Evolutionary conservation across 2,329 filamentous ascomycete species (phyloP).

Genomic region (Purpureocillium lavendulum): DNA sequence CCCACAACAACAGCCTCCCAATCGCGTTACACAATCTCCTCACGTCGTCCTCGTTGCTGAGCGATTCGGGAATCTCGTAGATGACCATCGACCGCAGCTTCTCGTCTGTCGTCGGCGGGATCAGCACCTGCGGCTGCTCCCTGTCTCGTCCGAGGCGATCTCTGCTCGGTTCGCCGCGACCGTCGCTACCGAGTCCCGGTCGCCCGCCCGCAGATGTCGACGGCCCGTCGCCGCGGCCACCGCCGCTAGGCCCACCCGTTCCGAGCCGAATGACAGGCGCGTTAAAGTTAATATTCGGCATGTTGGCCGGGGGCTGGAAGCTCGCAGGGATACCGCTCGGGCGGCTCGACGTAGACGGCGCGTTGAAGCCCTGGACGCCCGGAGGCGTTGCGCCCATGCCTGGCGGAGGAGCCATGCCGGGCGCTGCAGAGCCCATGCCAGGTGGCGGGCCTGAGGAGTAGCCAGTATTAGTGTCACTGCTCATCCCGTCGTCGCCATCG

Average conservation of each 20-base stretch:
- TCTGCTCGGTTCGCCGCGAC: constrained; percentile 58
- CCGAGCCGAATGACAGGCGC: constrained; percentile 93
- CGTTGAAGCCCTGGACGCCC: constrained; percentile 60
- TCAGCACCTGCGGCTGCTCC: constrained; percentile 62
- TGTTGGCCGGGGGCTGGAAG: constrained; percentile 83
- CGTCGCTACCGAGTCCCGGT: constrained; percentile 51
- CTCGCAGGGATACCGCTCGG: constrained; percentile 71
- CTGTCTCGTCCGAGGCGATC: constrained; percentile 42
- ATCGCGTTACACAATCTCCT: constrained; percentile 71
- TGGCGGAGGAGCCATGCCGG: constrained; percentile 72
- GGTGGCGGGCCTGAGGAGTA: constrained; percentile 56
- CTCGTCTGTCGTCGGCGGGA: constrained; percentile 82
- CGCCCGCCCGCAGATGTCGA: constrained; percentile 27
- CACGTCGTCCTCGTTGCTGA: constrained; percentile 68
- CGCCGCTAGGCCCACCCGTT: constrained; percentile 57
- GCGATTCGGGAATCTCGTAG: constrained; percentile 72
- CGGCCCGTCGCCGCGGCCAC: constrained; percentile 35
- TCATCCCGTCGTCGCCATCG: neutral
- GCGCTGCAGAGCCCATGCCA: constrained; percentile 67
- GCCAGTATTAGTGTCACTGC: constrained; percentile 2
- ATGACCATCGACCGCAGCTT: constrained; percentile 87
- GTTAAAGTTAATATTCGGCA: constrained; percentile 97
- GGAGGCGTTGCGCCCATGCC: constrained; percentile 66
- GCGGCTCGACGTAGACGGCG: constrained; percentile 63
- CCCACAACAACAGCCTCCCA: constrained; percentile 78